Base-by-base conservation (phyloP, 345 rosid species). In the Salix viminalis region DNA sequence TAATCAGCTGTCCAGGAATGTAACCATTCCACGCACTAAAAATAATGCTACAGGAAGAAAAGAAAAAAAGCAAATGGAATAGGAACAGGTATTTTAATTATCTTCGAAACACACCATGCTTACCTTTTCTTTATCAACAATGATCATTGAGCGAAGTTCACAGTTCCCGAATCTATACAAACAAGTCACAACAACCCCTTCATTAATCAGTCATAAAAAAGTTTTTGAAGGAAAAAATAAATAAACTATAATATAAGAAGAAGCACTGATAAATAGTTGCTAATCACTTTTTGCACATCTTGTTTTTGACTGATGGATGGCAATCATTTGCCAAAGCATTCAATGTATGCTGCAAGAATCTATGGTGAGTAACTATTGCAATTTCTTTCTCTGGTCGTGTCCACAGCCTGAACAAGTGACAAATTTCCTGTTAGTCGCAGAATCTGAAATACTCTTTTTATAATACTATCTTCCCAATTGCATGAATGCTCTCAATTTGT, bases 371-470 rank as follows among this genome's bases (percentile, higher is more conserved):
- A 8, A 95, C 96, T 21, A 95, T 50, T 62, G 91, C 99, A 66
- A 95, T 88, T 79, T 95, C 94, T 78, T 85, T 89, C 88, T 95
- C 99, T 65, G 85, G 86, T 24, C 97, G 81, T 54, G 92, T 85
- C 89, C 92, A 87, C 82, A 91, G 41, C 97, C 97, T 91, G 76
- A 10, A 76, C 2, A 14, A 24, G 70, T 79, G 11, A 37, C 7
- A 61, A 24, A 44, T 70, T 12, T 5, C 9, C 9, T 7, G 21
- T 41, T 6, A 11, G 65, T 28, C 37, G 52, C 18, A 14, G 14
- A 46, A 46, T 46, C 52, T 46, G 18, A 46, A 46, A 46, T 46
- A 7, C 46, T 41, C 46, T 41, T 41, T 41, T 41, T 41, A 41
- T 41, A 10, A 41, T 10, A 46, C 52, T 14, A 46, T 14, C 14